Conservation (phyloP, 169 alveolate species). For the Cryptosporidium viatorum region DNA sequence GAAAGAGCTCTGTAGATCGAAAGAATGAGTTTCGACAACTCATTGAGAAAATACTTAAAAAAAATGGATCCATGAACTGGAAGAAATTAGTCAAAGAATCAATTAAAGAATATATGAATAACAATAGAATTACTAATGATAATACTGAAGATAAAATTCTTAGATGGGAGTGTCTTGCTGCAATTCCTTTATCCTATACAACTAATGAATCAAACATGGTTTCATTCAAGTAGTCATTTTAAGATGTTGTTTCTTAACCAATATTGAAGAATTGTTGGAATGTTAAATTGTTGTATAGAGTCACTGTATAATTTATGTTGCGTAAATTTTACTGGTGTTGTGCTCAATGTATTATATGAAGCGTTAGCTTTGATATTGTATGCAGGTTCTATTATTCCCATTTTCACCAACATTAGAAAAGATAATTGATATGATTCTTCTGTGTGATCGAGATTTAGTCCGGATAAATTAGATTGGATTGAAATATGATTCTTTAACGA, state of each 20-base stretch:
- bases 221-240: not conserved
- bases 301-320: constrained; percentile 30
- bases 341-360: not conserved
- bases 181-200: constrained; percentile 61
- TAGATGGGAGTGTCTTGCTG: constrained; percentile 59
- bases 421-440: constrained; percentile 54
- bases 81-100: constrained; percentile 15
- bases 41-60: constrained; percentile 4
- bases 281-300: constrained; percentile 11
- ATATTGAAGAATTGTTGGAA: constrained; percentile 58
- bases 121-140: not conserved
- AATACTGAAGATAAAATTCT: constrained; percentile 1
- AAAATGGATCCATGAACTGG: constrained; percentile 41
- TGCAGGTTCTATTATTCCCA: constrained; percentile 62
- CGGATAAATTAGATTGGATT: constrained; percentile 21
- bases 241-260: constrained; percentile 54
- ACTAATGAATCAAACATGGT: constrained; percentile 26
- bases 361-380: not conserved
- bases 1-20: not conserved
- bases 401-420: constrained; percentile 36
- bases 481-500: constrained; percentile 10
- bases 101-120: constrained; percentile 36
- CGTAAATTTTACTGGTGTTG: constrained; percentile 45
- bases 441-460: constrained; percentile 33
- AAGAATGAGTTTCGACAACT: not conserved